Evolutionary conservation across 2,329 filamentous ascomycete species (phyloP).

Genomic region (Fusarium oligoseptatum): DNA sequence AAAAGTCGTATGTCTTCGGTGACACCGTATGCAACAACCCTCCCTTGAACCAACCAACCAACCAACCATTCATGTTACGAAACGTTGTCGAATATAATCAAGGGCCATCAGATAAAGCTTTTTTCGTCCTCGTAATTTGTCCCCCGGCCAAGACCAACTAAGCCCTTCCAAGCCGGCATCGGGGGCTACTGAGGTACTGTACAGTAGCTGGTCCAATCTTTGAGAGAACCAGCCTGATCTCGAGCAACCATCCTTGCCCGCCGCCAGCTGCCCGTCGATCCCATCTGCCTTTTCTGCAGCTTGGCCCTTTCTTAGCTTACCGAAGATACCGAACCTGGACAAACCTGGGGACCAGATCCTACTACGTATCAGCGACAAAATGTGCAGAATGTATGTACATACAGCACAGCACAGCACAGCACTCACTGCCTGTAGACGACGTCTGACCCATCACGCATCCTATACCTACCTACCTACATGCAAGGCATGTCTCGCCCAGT

Average conservation of each 20-base stretch:
- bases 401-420: neutral
- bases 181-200: neutral
- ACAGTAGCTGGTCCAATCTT: neutral
- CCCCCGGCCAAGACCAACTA: neutral
- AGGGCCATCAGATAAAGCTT: conserved; percentile 17
- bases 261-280: neutral
- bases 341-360: neutral
- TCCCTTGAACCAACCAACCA: too few relatives aligned
- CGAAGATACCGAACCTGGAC: conserved; percentile 1
- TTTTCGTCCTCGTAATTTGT: neutral
- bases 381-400: neutral
- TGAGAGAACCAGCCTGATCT: neutral
- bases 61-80: neutral
- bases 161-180: conserved; percentile 9
- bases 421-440: neutral
- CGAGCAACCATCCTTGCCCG: neutral
- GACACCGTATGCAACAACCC: neutral
- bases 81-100: neutral
- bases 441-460: conserved; percentile 3
- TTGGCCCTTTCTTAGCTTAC: conserved; percentile 1
- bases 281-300: conserved; percentile 1
- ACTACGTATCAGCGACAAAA: neutral
- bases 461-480: neutral
- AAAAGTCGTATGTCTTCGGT: neutral
- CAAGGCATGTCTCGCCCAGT: conserved; percentile 1